phyloP scores from a whole-genome alignment of 306 rosid genomes.

The Rosa persica region DNA sequence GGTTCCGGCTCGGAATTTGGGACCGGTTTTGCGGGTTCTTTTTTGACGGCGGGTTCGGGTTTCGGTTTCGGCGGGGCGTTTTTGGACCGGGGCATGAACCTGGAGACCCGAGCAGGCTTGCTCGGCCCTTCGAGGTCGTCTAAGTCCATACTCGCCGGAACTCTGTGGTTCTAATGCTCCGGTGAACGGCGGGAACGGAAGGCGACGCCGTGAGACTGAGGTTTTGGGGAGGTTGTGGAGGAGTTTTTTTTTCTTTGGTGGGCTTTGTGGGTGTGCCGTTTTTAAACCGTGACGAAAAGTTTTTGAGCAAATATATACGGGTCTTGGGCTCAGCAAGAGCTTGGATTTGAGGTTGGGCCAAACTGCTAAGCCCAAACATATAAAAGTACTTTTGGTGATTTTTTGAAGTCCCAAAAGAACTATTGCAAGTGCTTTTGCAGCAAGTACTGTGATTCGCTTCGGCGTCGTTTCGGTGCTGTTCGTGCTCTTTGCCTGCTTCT shows the following conservation, averaged over 20 bases:
- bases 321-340: not conserved
- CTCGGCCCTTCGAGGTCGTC: constrained; percentile 61
- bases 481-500: constrained; percentile 41
- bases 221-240: not conserved
- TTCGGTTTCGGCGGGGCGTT: constrained; percentile 21
- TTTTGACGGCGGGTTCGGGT: constrained; percentile 30
- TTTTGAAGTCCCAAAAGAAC: no score
- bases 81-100: constrained; percentile 38
- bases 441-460: constrained; percentile 29
- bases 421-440: no score
- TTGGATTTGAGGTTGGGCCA: not conserved
- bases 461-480: constrained; percentile 27
- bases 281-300: not conserved
- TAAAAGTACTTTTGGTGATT: no score
- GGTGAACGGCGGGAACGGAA: constrained; percentile 6
- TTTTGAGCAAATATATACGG: not conserved
- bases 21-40: constrained; percentile 22
- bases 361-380: not conserved
- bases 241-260: not conserved
- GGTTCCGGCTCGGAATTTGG: constrained; percentile 36
- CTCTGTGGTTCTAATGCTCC: not conserved
- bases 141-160: constrained; percentile 56
- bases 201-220: not conserved
- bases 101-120: constrained; percentile 51
- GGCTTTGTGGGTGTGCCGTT: not conserved